Evolutionary conservation across 495 filamentous ascomycete species (phyloP).

Genomic region (Astrothelium subdiscretum): DNA sequence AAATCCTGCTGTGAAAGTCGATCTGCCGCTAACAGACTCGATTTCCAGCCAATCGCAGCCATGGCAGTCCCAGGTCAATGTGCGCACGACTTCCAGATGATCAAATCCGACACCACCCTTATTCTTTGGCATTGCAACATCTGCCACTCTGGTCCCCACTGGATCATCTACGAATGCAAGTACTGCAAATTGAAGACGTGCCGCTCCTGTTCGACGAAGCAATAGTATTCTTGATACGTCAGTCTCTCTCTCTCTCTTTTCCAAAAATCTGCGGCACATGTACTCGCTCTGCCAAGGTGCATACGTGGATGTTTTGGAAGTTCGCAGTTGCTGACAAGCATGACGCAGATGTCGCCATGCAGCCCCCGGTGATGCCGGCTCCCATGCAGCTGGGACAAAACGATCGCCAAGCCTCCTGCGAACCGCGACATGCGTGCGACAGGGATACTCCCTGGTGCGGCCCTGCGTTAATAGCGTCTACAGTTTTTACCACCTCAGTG

Average conservation of each 20-base stretch:
- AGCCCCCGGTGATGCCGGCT: neutral
- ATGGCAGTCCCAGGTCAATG: slow-evolving; percentile 58
- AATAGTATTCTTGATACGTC: neutral
- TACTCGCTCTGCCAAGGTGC: neutral
- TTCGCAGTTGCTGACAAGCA: neutral
- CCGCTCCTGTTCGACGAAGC: slow-evolving; percentile 48
- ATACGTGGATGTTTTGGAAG: neutral
- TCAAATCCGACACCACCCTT: slow-evolving; percentile 64
- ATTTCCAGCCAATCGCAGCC: slow-evolving; percentile 2
- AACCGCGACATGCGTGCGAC: neutral
- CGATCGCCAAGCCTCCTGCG: neutral
- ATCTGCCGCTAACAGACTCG: neutral
- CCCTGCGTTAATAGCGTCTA: neutral
- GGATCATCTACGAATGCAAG: slow-evolving; percentile 70
- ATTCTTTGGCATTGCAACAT: slow-evolving; percentile 68
- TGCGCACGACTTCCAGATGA: slow-evolving; percentile 59
- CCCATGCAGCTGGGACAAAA: neutral
- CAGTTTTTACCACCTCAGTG: too few species aligned
- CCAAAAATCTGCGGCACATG: neutral
- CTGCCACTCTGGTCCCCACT: slow-evolving; percentile 68
- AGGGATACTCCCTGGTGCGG: neutral
- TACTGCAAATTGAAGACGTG: slow-evolving; percentile 71
- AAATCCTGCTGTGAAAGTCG: neutral
- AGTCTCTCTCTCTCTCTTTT: neutral
- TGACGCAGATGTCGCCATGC: slow-evolving; percentile 1